These are phyloP conservation scores for Schizochytrium sp. DNA, from an alignment of 108 stramenopile species.

Conservation along the genomic window DNA sequence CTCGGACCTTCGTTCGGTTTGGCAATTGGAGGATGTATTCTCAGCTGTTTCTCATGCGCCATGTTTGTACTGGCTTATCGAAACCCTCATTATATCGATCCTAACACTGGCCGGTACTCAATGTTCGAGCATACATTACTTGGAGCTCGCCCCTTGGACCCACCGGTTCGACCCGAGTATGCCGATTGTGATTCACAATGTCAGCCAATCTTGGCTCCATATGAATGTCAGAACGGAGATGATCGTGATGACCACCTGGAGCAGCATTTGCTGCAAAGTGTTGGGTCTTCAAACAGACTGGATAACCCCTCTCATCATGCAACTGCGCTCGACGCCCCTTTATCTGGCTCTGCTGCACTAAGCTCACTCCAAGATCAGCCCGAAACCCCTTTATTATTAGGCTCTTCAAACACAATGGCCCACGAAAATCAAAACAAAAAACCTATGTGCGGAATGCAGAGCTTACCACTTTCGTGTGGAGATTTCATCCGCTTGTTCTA, in stretches of 20 bases:
- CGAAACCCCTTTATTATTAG: too few species aligned
- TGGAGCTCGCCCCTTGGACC: neutral
- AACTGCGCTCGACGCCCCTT: too few species aligned
- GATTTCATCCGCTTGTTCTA: neutral
- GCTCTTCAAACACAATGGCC: neutral
- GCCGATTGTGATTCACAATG: neutral
- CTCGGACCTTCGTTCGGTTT: slow-evolving; percentile 48
- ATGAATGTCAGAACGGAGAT: neutral
- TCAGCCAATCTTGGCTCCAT: neutral
- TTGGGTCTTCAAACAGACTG: too few species aligned
- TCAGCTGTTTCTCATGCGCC: slow-evolving; percentile 13
- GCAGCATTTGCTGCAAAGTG: too few species aligned
- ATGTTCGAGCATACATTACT: slow-evolving; percentile 40
- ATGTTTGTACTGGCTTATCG: slow-evolving; percentile 11
- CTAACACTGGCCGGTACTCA: slow-evolving; percentile 52
- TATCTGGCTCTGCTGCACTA: too few species aligned
- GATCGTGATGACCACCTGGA: too few species aligned
- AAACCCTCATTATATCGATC: slow-evolving; percentile 48
- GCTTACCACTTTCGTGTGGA: neutral
- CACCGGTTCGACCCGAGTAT: neutral
- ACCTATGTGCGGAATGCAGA: neutral
- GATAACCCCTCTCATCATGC: too few species aligned
- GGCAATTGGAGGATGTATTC: slow-evolving; percentile 38
- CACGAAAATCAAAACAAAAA: neutral
- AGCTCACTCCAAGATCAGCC: too few species aligned